phyloP scores from a whole-genome alignment of 2,329 filamentous ascomycete genomes.

The Fusarium neocosmosporiellum region DNA sequence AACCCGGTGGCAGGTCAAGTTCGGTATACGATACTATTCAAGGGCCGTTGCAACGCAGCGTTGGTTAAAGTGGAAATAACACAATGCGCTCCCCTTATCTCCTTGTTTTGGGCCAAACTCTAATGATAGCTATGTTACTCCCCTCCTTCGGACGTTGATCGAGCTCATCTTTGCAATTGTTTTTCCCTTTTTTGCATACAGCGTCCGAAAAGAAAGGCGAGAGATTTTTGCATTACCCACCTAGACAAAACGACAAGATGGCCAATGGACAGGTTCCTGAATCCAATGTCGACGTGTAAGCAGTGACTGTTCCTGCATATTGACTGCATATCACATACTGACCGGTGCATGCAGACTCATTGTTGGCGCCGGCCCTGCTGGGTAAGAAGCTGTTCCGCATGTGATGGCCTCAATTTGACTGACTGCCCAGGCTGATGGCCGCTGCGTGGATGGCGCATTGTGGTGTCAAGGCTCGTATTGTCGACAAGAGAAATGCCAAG shows the following conservation, averaged over 20 bases:
- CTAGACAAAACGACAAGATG: slow-evolving; percentile 4
- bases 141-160: background rate
- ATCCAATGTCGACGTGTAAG: slow-evolving; percentile 15
- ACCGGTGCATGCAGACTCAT: slow-evolving; percentile 6
- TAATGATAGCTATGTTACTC: background rate
- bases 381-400: background rate
- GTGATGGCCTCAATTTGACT: background rate
- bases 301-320: background rate
- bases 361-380: slow-evolving; percentile 20
- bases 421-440: slow-evolving; percentile 9
- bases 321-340: background rate
- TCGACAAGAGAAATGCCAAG: slow-evolving; percentile 30
- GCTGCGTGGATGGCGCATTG: slow-evolving; percentile 24
- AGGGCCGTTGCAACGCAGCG: background rate
- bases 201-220: background rate
- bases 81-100: background rate
- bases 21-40: background rate
- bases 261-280: slow-evolving; percentile 5
- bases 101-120: background rate
- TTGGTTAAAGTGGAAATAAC: background rate
- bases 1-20: background rate
- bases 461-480: slow-evolving; percentile 25
- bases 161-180: background rate
- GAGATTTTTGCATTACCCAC: background rate
- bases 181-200: background rate